Evolutionary conservation across 352 stramenopile genomes (phyloP), one percentile per base, ranked within the genome.

Genomic region (Phytopythium delawarense): DNA sequence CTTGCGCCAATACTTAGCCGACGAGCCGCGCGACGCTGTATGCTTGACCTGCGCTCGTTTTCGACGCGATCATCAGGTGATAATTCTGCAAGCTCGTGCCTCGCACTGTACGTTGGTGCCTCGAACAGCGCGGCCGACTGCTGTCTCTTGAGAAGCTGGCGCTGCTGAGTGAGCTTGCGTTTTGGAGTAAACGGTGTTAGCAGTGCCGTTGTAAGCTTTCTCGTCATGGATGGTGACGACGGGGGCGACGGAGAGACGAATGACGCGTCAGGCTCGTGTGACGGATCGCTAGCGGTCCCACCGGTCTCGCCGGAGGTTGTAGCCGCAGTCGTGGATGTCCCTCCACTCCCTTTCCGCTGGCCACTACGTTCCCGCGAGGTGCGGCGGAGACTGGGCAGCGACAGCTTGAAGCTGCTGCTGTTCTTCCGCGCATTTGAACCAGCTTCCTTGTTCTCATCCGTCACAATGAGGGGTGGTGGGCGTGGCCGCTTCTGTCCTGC

Each of bases 31-130:
- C 74, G 69, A 0, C 88, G 65, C 56, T 79, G 75, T 30, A 87
- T 74, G 12, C 78, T 84, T 2, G 78, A 75, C 13, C 77, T 76
- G 3, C 81, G 76, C 40, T 92, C 84, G 48, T 91, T 88, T 13
- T 79, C 64, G 4, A 75, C 69, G n/a, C 81, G 76, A 35, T 85
- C 66, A 46, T 83, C 75, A 11, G 75, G 72, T 9, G 81, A 82
- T 0, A 88, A 48, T 28, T 66, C 80, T 0, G 84, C 80, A 30
- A 92, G 71, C 3, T 78, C 72, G 13, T 87, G 70, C 15, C 77
- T 78, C 5, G 71, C 66, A 35, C 70, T 64, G 75, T 92, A 92
- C 28, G 74, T 83, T 2, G 79, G 77, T n/a, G 72, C 65, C 5
- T 81, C 72, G 48, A 91, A 91, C n/a, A 80, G 66, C 25, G 68